These are phyloP conservation scores for Pseudevernia furfuracea DNA, from an alignment of 495 filamentous ascomycete genomes.

Conservation along the genomic window DNA sequence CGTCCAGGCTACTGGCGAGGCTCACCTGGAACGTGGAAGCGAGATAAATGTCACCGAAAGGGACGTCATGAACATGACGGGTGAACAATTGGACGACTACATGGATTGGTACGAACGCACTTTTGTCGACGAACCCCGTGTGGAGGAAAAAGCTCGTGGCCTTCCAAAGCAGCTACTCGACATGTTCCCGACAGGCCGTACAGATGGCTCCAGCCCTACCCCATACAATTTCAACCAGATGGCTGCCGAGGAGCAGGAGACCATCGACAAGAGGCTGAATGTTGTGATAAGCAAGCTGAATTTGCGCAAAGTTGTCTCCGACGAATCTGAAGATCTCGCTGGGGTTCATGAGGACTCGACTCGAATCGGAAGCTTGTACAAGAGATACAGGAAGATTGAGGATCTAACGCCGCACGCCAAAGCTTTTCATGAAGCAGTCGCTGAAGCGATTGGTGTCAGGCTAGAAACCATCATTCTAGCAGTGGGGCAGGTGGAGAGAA, in stretches of 20 bases:
- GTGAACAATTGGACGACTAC: slow-evolving; percentile 66
- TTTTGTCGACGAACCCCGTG: slow-evolving; percentile 48
- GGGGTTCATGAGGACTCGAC: slow-evolving; percentile 24
- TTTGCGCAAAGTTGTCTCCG: slow-evolving; percentile 22
- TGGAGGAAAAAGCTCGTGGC: slow-evolving; percentile 19
- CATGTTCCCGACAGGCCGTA: slow-evolving; percentile 43
- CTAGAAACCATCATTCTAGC: slow-evolving; percentile 41
- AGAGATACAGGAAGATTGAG: slow-evolving; percentile 47
- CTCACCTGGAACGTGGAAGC: slow-evolving; percentile 34
- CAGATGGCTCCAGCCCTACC: slow-evolving; percentile 14
- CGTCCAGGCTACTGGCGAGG: slow-evolving; percentile 24
- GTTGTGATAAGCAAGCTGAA: slow-evolving; percentile 35
- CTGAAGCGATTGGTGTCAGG: slow-evolving; percentile 41
- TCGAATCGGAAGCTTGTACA: slow-evolving; percentile 50
- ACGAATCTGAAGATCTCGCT: slow-evolving; percentile 22
- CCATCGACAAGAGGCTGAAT: slow-evolving; percentile 33
- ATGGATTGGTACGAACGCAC: slow-evolving; percentile 82
- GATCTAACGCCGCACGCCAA: slow-evolving; percentile 50
- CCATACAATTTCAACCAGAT: slow-evolving; percentile 27
- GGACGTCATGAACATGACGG: slow-evolving; percentile 62
- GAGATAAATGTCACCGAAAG: slow-evolving; percentile 51
- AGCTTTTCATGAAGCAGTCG: slow-evolving; percentile 49
- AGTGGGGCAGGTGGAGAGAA: slow-evolving; percentile 42
- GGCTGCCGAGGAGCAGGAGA: slow-evolving; percentile 15
- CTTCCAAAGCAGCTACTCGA: slow-evolving; percentile 37